Evolutionary conservation across 495 filamentous ascomycete species (phyloP), one percentile per base, ranked within the genome.

Genomic region (Aspergillus wentii): DNA sequence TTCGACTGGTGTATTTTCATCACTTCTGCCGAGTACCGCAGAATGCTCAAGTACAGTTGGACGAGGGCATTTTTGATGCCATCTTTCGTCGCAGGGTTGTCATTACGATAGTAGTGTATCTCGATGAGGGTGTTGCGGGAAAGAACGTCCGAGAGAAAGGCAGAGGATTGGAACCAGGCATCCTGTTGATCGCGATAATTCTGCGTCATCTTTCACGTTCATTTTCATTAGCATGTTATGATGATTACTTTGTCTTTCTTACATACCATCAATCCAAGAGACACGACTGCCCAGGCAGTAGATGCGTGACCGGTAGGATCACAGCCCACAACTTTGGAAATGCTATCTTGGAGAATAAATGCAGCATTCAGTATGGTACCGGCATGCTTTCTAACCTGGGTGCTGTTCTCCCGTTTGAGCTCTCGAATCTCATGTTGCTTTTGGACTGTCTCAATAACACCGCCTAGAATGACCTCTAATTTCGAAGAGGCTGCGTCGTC

Each of bases 201-300:
- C 26, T 29, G 26, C 11, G 26, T 29, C 26, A 29, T 29, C 26
- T 29, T 29, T 29, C 14, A 4, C 4, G 5, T n/a, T 29, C 11
- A 29, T 29, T 13, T n/a, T 4, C 10, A 6, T 29, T n/a, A 4
- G 4, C 10, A 29, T n/a, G 26, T 29, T 5, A 3, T 29, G 10
- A 29, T 29, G 26, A 5, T 9, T 13, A 29, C 5, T n/a, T n/a
- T n/a, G n/a, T n/a, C n/a, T n/a, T n/a, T n/a, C 10, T 13, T 13
- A 29, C 26, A 29, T 29, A 29, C 26, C 26, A 29, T 29, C 26
- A 29, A 29, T 3, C 26, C 26, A 29, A 29, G 26, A 29, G 26
- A 29, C 10, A 29, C 10, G 4, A 29, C 14, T 29, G 26, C 11
- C 26, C 26, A 29, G 10, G 26, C 26, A 29, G 26, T 29, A 13